A percentile compares a stretch with the other conserved stretches of the same genome.
phyloP scores from a whole-genome alignment of 1,284 basidiomycete species.

The Rugosomyces carneus region DNA sequence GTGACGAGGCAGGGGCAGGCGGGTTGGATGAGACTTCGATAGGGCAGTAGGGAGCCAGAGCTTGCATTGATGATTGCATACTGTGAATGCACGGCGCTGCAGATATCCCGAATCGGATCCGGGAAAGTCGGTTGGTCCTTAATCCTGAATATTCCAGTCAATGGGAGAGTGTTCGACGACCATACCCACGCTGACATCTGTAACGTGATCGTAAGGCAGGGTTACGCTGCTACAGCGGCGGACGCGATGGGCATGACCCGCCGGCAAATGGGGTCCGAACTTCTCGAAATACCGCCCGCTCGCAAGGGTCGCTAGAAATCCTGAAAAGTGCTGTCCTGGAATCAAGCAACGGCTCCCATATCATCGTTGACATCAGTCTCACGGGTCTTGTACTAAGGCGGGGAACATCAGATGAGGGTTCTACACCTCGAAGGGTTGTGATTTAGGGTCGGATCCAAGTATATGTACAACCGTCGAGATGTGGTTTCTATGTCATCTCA shows the following conservation, averaged over 20 bases:
- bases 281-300: not conserved
- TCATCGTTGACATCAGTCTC: not conserved
- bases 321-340: not conserved
- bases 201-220: no score
- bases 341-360: conserved; percentile 8
- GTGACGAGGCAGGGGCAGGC: no score
- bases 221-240: no score
- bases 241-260: not conserved
- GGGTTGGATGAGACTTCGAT: no score
- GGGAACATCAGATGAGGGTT: not conserved
- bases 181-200: not conserved
- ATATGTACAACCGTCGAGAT: not conserved
- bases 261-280: not conserved
- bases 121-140: not conserved
- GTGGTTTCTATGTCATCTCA: not conserved
- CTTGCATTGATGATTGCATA: no score
- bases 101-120: conserved; percentile 1
- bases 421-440: not conserved
- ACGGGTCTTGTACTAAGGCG: not conserved
- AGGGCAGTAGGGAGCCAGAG: no score
- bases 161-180: no score
- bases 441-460: not conserved
- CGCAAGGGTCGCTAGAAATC: not conserved
- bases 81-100: no score
- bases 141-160: not conserved